phyloP scores from a whole-genome alignment of 352 stramenopile genomes.

The Pythium myriotylum region DNA sequence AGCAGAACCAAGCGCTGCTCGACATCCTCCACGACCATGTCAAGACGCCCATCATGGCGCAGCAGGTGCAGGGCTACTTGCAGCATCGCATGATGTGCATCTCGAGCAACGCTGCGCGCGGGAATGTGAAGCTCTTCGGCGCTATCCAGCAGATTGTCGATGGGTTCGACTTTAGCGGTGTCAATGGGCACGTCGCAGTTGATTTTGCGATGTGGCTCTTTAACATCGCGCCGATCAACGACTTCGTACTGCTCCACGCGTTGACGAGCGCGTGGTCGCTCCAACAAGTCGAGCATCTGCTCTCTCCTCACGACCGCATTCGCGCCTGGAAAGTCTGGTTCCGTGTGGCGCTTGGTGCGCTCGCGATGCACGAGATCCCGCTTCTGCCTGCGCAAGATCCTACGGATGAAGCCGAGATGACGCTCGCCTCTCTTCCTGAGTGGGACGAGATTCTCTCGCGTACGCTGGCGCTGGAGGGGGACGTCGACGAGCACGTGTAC shows the following conservation, averaged over 20 bases:
- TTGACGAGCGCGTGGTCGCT: constrained; percentile 41
- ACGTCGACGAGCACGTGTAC: constrained; percentile 65
- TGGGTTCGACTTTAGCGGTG: constrained; percentile 24
- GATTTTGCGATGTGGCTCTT: constrained; percentile 41
- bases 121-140: constrained; percentile 23
- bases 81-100: constrained; percentile 32
- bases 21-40: constrained; percentile 14
- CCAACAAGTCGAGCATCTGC: constrained; percentile 38
- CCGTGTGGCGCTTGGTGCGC: constrained; percentile 33
- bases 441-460: constrained; percentile 45
- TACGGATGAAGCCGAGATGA: constrained; percentile 16
- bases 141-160: constrained; percentile 20
- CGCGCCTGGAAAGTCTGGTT: constrained; percentile 42
- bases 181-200: constrained; percentile 32
- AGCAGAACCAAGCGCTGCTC: constrained; percentile 9
- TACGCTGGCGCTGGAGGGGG: constrained; percentile 35
- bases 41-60: constrained; percentile 3
- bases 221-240: constrained; percentile 30
- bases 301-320: constrained; percentile 17
- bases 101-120: constrained; percentile 22
- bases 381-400: constrained; percentile 29
- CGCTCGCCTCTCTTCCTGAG: constrained; percentile 31
- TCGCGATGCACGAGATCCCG: constrained; percentile 26
- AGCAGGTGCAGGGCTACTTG: constrained; percentile 4
- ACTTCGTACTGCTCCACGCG: constrained; percentile 41